phyloP scores from a whole-genome alignment of 2,329 filamentous ascomycete species.

The Pseudocercospora fuligena region DNA sequence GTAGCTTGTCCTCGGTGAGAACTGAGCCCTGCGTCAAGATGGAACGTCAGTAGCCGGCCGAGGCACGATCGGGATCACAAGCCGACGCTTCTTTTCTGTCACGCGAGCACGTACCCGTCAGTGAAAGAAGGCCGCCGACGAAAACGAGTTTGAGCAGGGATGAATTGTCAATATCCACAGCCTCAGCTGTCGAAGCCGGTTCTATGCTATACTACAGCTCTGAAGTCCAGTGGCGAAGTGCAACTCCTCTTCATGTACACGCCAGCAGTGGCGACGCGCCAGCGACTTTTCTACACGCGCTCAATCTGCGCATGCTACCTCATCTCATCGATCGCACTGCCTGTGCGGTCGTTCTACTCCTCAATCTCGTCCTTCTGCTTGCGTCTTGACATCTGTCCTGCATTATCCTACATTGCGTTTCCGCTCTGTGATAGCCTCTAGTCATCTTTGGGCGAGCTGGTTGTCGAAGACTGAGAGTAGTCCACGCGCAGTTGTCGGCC shows the following conservation, averaged over 20 bases:
- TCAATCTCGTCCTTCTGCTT: background rate
- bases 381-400: background rate
- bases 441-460: background rate
- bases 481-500: slow-evolving; percentile 70
- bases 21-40: background rate
- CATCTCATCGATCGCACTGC: background rate
- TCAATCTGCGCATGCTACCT: background rate
- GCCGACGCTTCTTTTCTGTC: background rate
- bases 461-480: slow-evolving; percentile 47
- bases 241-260: background rate
- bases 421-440: background rate
- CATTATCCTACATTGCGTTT: slow-evolving; percentile 2
- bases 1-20: background rate
- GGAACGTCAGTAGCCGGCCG: background rate
- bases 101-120: background rate
- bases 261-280: background rate
- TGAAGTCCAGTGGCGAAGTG: slow-evolving; percentile 12
- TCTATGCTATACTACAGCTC: slow-evolving; percentile 17
- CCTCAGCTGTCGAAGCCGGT: background rate
- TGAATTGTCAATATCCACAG: background rate
- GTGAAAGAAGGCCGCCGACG: background rate
- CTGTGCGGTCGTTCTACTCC: background rate
- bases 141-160: background rate
- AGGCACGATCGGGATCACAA: background rate
- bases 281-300: background rate